Evolutionary conservation across 1,284 basidiomycete species (phyloP).

Genomic region (Fistulina hepatica): DNA sequence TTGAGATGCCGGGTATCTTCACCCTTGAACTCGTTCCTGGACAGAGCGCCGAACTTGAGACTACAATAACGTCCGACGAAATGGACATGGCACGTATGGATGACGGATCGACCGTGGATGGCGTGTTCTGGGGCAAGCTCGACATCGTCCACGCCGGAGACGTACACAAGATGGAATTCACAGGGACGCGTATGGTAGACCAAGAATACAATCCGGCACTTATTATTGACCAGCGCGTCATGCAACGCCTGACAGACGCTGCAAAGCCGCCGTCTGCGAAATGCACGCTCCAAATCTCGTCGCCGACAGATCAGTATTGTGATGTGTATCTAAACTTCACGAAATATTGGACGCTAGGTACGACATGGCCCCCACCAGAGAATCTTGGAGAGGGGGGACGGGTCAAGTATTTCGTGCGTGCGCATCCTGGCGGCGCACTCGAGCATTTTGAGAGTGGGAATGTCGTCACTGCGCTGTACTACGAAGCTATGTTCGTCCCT

Average conservation of each 20-base stretch:
- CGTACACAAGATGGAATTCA: constrained; percentile 69
- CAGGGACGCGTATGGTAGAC: constrained; percentile 57
- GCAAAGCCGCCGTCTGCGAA: constrained; percentile 61
- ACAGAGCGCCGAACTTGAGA: constrained; percentile 65
- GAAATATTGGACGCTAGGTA: constrained; percentile 55
- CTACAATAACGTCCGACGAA: constrained; percentile 62
- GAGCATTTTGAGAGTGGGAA: constrained; percentile 73
- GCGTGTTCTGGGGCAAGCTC: constrained; percentile 75
- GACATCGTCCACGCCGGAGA: constrained; percentile 68
- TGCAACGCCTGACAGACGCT: constrained; percentile 60
- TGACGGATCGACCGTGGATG: constrained; percentile 71
- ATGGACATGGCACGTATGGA: constrained; percentile 82
- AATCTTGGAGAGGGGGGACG: constrained; percentile 51
- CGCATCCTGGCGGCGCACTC: constrained; percentile 67
- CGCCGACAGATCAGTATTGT: constrained; percentile 62
- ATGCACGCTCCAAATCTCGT: constrained; percentile 60
- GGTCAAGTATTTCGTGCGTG: constrained; percentile 69
- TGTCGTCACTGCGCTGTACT: constrained; percentile 66
- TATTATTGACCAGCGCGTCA: constrained; percentile 60
- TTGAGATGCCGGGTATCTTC: constrained; percentile 78
- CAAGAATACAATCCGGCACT: constrained; percentile 54
- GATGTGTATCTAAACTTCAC: constrained; percentile 63
- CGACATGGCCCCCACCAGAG: constrained; percentile 69
- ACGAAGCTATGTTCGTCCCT: constrained; percentile 56
- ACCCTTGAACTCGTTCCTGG: constrained; percentile 66